Evolutionary conservation across 371 early-diverging fungal genomes (phyloP).

Genomic region (Mucor indicus): DNA sequence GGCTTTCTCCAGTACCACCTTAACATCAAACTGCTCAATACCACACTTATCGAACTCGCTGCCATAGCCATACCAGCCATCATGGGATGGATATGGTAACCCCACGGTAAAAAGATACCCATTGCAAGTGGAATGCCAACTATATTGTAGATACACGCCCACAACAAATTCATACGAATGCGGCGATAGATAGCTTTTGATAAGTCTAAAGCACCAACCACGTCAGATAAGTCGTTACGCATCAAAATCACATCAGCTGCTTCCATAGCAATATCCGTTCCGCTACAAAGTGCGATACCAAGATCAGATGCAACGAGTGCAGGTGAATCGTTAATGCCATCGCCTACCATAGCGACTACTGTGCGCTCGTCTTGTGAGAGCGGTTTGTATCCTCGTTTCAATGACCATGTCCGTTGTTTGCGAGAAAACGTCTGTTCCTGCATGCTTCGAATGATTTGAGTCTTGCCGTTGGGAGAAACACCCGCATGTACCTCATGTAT

Average conservation of each 20-base stretch:
- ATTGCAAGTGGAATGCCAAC: conserved; percentile 92
- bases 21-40: conserved; percentile 82
- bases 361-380: conserved; percentile 1
- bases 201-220: conserved; percentile 83
- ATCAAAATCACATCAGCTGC: conserved; percentile 88
- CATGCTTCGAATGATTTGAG: conserved; percentile 64
- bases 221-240: conserved; percentile 80
- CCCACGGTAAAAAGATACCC: conserved; percentile 88
- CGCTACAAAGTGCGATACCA: conserved; percentile 91
- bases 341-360: conserved; percentile 95
- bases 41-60: conserved; percentile 87
- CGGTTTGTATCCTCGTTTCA: neutral
- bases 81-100: conserved; percentile 85
- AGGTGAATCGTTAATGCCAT: conserved; percentile 98
- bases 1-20: conserved; percentile 65
- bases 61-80: conserved; percentile 95
- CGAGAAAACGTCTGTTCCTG: conserved; percentile 32
- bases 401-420: neutral
- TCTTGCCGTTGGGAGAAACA: conserved; percentile 88
- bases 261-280: conserved; percentile 95
- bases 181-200: conserved; percentile 80
- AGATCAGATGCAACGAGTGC: conserved; percentile 91
- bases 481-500: conserved; percentile 88
- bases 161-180: conserved; percentile 81
- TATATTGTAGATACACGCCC: conserved; percentile 90